Base-by-base conservation (phyloP, 345 rosid genomes). In the Linum lewisii region DNA sequence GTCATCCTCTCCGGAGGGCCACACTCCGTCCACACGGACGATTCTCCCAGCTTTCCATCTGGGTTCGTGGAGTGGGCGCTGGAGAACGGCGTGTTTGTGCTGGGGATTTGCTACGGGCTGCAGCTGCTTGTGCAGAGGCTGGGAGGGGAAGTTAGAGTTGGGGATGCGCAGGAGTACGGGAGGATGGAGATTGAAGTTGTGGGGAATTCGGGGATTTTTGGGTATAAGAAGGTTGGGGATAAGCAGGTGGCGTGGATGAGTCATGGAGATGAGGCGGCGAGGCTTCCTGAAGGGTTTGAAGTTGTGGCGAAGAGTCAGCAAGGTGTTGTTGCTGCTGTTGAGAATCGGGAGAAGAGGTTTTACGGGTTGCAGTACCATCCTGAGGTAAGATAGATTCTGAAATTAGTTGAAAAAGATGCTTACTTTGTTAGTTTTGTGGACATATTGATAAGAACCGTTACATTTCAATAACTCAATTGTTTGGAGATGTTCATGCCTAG, bases 1-100 rank as follows among this genome's bases (percentile, higher is more conserved):
- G 89, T 86, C 36, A 82, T 93, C 69, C 97, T 93, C 78, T 93
- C 97, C 37, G 99, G 99, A 1, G 95, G 97, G 0, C 99, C 97
- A 5, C 99, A 87, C 77, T 93, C 99, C 2, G 94, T 89, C 52
- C 99, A 93, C 66, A 52, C 86, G 5, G 65, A 57, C 13, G 69
- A 79, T 37, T 77, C 95, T 0, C 99, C 97, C n/a, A 66, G 82
- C 44, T 85, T 93, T 53, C 88, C 99, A 0, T 63, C 70, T 1
- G 95, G 91, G 42, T 87, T 89, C 70, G 63, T 75, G 7, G 86
- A 87, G 54, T 93, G 95, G 95, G 90, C 85, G 0, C 76, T 62
- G 69, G 22, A 82, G 0, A 82, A 68, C 24, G 81, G 84, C 7
- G 84, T 82, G 23, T 73, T 70, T 26, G 84, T 93, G 44, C 72